Conservation (phyloP, 345 rosid species). For the Chamaenerion angustifolium region DNA sequence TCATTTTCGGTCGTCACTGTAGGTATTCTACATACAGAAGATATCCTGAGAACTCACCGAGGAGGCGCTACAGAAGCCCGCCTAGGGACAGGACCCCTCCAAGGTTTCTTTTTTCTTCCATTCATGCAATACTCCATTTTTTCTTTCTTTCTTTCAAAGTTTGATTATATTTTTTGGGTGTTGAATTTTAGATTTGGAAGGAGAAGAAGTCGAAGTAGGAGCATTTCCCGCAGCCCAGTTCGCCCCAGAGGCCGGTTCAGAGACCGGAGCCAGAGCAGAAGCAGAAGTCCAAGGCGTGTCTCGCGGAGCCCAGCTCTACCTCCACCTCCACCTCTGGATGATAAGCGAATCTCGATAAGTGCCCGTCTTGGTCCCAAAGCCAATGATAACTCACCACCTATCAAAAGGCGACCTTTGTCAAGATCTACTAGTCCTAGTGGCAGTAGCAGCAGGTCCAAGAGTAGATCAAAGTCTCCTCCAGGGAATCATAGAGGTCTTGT, state of each 20-base stretch:
- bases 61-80: conserved; percentile 51
- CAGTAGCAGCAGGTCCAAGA: conserved; percentile 30
- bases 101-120: conserved; percentile 33
- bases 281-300: conserved; percentile 50
- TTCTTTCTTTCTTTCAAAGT: not conserved
- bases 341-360: conserved; percentile 40
- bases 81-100: conserved; percentile 65
- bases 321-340: conserved; percentile 5
- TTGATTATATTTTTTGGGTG: conserved; percentile 1
- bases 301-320: conserved; percentile 26
- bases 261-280: conserved; percentile 33
- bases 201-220: conserved; percentile 38
- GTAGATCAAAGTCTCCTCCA: conserved; percentile 45
- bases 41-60: conserved; percentile 36
- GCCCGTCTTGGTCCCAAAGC: conserved; percentile 55
- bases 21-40: conserved; percentile 52
- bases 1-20: conserved; percentile 1
- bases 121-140: not conserved
- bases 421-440: conserved; percentile 19
- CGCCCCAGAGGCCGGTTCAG: conserved; percentile 32
- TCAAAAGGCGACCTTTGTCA: conserved; percentile 24
- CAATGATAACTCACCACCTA: conserved; percentile 20
- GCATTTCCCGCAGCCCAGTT: conserved; percentile 50
- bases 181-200: conserved; percentile 24
- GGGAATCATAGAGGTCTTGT: conserved; percentile 55